Evolutionary conservation across 2,329 filamentous ascomycete species (phyloP).

Genomic region (Penicillium fuscoglaucum): DNA sequence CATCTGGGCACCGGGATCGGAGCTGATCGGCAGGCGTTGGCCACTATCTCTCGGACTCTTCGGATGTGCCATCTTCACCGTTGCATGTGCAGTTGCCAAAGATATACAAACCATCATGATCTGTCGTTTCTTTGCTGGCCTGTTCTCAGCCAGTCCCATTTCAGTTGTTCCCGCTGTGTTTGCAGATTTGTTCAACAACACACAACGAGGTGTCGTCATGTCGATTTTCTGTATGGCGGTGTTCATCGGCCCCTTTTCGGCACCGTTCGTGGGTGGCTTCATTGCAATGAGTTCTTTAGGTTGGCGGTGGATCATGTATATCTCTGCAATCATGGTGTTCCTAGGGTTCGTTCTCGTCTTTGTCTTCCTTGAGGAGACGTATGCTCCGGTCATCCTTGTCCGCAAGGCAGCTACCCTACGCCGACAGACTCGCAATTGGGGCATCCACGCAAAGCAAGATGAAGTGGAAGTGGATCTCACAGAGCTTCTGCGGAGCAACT

Average conservation of each 20-base stretch:
- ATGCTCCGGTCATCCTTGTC: conserved; percentile 54
- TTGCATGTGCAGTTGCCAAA: conserved; percentile 42
- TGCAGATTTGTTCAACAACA: conserved; percentile 52
- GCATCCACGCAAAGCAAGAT: conserved; percentile 56
- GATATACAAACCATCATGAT: conserved; percentile 43
- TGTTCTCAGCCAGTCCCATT: conserved; percentile 47
- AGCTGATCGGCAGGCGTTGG: conserved; percentile 59
- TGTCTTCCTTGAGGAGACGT: conserved; percentile 54
- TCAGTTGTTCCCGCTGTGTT: conserved; percentile 46
- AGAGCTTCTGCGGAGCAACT: conserved; percentile 49
- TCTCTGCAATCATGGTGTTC: conserved; percentile 54
- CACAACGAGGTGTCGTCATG: conserved; percentile 42
- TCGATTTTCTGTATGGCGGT: conserved; percentile 51
- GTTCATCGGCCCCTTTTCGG: conserved; percentile 49
- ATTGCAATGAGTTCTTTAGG: conserved; percentile 48
- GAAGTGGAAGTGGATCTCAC: conserved; percentile 51
- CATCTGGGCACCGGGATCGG: conserved; percentile 60
- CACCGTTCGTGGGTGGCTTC: conserved; percentile 53
- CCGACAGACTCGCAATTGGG: conserved; percentile 57
- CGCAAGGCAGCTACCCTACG: conserved; percentile 54
- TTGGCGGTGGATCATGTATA: conserved; percentile 54
- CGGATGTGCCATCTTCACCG: conserved; percentile 43
- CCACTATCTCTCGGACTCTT: conserved; percentile 46
- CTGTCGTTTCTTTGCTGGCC: conserved; percentile 48
- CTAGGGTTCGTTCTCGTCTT: conserved; percentile 34